Base-by-base conservation (phyloP, 2,329 filamentous ascomycete species). In the Colletotrichum tanaceti region DNA sequence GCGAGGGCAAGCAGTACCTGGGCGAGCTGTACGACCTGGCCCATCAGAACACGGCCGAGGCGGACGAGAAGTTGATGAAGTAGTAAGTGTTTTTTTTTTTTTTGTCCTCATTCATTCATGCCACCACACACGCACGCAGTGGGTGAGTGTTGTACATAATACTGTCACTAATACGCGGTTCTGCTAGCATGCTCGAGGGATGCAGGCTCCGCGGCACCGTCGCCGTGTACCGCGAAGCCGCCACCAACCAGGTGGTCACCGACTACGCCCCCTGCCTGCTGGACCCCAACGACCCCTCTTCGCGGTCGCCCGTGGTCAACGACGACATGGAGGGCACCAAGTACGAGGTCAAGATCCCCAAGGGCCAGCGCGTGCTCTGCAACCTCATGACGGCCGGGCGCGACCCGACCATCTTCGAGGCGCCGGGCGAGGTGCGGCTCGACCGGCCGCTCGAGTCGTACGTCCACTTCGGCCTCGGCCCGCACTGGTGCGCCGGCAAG, bases 201-300 rank as follows among this genome's bases (percentile, higher is more conserved):
- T 83, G 85, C 71, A 83, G 87, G 63, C 79, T 89, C 62, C 84
- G 84, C 62, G 84, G 83, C 49, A 83, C 82, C 18, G 84, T 85
- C 52, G 84, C 85, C 24, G 78, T 83, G 14, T 84, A 84, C 73
- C 82, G 86, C 50, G 77, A 82, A 71, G 79, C 83, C 20, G 76
- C 79, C 52, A 73, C 74, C 22, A 67, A 76, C 43, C 74, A 77
- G 61, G 70, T 67, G 38, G 55, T 78, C 58, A 65, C 60, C 22
- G 77, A 76, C 65, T 72, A 74, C 52, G 47, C 65, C 11, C 75
- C 76, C 1, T 74, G 72, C 32, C 32, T 73, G 0, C 41, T 68
- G 10, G 52, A 73, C 39, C 70, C 72, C 1, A 14, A 65, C 7
- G 66, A 75, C 63, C 73, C 73, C 1, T 44, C 63, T 11, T 68